phyloP scores from a whole-genome alignment of 768 basidiomycete species.

The Lactarius tabidus region DNA sequence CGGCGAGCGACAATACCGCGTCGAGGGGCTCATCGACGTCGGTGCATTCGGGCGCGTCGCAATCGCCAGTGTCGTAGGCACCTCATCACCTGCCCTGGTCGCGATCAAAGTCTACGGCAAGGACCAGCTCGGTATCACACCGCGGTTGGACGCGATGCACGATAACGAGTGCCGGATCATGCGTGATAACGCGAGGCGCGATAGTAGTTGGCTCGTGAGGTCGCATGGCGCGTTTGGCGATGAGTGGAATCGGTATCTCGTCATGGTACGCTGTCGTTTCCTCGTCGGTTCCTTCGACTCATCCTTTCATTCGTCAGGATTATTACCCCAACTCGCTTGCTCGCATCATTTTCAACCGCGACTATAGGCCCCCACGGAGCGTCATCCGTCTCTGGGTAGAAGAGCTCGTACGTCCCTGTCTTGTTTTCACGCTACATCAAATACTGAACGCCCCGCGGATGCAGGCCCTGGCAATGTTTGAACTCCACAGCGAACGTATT shows the following conservation, averaged over 20 bases:
- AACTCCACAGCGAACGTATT: constrained; percentile 38
- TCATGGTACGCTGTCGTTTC: constrained; percentile 10
- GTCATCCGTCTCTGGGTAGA: constrained; percentile 12
- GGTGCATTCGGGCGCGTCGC: constrained; percentile 20
- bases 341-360: constrained; percentile 2
- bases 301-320: constrained; percentile 6
- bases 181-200: background rate
- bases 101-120: constrained; percentile 19
- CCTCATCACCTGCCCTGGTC: background rate
- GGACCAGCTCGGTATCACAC: background rate
- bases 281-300: background rate
- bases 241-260: constrained; percentile 16
- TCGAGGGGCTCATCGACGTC: constrained; percentile 15
- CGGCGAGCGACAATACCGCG: constrained; percentile 3
- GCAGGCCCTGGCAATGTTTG: constrained; percentile 27
- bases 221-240: constrained; percentile 9
- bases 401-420: constrained; percentile 10
- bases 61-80: constrained; percentile 2
- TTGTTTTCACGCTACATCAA: no score
- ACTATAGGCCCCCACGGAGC: background rate
- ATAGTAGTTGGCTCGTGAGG: constrained; percentile 5
- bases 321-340: constrained; percentile 20
- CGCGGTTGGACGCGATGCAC: background rate
- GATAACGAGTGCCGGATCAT: constrained; percentile 9
- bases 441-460: background rate